phyloP scores from a whole-genome alignment of 345 rosid genomes.

The Melastoma malabathricum region DNA sequence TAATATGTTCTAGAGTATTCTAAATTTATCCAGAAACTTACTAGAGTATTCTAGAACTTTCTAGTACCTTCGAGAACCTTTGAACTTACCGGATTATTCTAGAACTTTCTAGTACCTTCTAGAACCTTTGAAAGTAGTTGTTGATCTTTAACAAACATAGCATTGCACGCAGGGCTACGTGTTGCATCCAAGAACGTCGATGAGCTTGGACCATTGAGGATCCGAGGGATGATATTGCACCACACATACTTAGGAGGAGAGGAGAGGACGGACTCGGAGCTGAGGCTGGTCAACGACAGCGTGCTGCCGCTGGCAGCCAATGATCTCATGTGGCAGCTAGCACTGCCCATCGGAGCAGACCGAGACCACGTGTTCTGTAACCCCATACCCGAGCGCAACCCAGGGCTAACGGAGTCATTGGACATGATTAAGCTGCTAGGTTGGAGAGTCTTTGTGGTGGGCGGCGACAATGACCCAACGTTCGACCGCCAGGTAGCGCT shows the following conservation, averaged over 20 bases:
- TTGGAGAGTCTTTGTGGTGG: constrained; percentile 16
- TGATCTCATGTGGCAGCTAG: constrained; percentile 44
- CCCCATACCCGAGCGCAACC: constrained; percentile 26
- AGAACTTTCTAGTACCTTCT: too few species aligned
- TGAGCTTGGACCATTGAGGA: constrained; percentile 26
- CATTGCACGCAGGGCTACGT: constrained; percentile 33
- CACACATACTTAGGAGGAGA: constrained; percentile 52
- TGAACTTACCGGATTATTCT: too few species aligned
- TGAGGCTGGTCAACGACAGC: constrained; percentile 14
- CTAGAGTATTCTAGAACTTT: too few species aligned
- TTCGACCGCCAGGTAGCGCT: constrained; percentile 36
- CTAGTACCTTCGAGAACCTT: too few species aligned
- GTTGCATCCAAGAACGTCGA: constrained; percentile 3
- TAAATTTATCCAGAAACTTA: too few species aligned
- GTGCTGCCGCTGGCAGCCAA: constrained; percentile 12
- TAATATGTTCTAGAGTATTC: too few species aligned
- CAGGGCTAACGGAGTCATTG: constrained; percentile 9
- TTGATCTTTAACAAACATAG: too few species aligned
- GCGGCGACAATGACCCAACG: constrained; percentile 28
- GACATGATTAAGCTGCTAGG: constrained; percentile 9
- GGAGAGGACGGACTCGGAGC: constrained; percentile 32
- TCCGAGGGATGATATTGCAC: constrained; percentile 49
- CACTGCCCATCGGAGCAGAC: constrained; percentile 34
- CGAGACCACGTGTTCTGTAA: constrained; percentile 51
- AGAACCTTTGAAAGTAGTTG: too few species aligned